Conservation (phyloP, 108 stramenopile species). For the Fragilariopsis cylindrus region DNA sequence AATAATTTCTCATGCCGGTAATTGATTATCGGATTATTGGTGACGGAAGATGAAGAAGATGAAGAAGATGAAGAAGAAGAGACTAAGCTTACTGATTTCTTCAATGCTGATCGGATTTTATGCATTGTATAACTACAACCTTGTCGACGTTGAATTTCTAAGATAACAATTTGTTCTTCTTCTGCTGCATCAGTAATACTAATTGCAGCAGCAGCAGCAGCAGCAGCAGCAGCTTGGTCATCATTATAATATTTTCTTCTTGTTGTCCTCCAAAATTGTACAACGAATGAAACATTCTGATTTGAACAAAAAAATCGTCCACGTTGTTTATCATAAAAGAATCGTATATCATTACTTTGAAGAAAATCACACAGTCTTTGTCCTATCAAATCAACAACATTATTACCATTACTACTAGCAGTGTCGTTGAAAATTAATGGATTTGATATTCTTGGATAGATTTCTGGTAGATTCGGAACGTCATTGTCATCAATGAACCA, state of each 20-base stretch:
- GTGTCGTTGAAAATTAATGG: background rate
- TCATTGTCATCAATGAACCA: conserved; percentile 6
- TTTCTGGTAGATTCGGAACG: conserved; percentile 2
- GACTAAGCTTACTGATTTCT: background rate
- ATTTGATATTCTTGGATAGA: conserved; percentile 1
- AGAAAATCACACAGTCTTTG: background rate
- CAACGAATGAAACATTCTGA: background rate
- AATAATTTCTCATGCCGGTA: too few species aligned
- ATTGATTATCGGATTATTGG: too few species aligned
- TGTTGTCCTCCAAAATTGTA: conserved; percentile 7
- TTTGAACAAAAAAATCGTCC: conserved; percentile 3
- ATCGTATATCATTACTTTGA: background rate
- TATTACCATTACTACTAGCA: background rate
- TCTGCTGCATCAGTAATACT: background rate
- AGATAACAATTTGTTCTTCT: conserved; percentile 11
- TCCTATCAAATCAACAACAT: background rate
- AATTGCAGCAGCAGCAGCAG: background rate
- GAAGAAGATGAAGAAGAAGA: too few species aligned
- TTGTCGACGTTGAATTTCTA: conserved; percentile 26
- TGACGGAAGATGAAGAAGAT: too few species aligned
- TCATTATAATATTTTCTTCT: background rate
- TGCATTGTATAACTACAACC: conserved; percentile 21
- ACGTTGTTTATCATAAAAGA: background rate
- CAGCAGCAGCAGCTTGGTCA: background rate
- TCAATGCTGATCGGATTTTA: conserved; percentile 16